phyloP scores from a whole-genome alignment of 108 stramenopile species.

The Cyclotella baltica region DNA sequence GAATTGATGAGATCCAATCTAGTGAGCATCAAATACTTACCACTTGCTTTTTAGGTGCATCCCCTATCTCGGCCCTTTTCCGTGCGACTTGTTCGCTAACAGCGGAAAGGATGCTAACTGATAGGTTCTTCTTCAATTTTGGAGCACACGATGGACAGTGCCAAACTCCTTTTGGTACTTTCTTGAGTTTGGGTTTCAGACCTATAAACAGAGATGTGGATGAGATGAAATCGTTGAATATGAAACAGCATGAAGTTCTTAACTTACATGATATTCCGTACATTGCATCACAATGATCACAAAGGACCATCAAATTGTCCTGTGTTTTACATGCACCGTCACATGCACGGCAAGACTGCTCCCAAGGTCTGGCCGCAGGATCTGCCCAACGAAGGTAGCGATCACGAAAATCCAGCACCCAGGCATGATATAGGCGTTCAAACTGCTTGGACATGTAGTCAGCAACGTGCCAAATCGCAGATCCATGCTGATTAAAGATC shows the following conservation, averaged over 20 bases:
- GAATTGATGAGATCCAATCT: too few species aligned
- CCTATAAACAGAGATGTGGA: not conserved
- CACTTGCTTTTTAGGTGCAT: slow-evolving; percentile 78
- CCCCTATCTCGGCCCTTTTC: slow-evolving; percentile 83
- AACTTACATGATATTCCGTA: slow-evolving; percentile 70
- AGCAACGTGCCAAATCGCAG: slow-evolving; percentile 93
- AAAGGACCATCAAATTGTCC: slow-evolving; percentile 75
- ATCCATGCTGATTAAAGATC: slow-evolving; percentile 89
- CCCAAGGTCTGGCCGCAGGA: slow-evolving; percentile 90
- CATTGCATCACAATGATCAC: slow-evolving; percentile 92
- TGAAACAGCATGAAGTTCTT: not conserved
- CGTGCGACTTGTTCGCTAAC: slow-evolving; percentile 79
- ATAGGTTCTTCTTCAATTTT: slow-evolving; percentile 66
- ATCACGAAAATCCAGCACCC: slow-evolving; percentile 89
- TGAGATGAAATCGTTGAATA: not conserved
- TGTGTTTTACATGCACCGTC: slow-evolving; percentile 77
- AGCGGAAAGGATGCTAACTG: slow-evolving; percentile 78
- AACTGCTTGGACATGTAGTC: slow-evolving; percentile 94
- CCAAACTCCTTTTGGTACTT: slow-evolving; percentile 82
- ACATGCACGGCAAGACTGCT: slow-evolving; percentile 74
- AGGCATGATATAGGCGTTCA: slow-evolving; percentile 90
- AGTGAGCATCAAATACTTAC: not conserved
- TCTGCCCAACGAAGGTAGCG: slow-evolving; percentile 86
- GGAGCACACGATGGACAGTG: slow-evolving; percentile 88
- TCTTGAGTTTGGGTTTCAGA: slow-evolving; percentile 73